Evolutionary conservation across 345 rosid genomes (phyloP), one percentile per base, ranked within the genome.

Genomic region (Populus simonii): DNA sequence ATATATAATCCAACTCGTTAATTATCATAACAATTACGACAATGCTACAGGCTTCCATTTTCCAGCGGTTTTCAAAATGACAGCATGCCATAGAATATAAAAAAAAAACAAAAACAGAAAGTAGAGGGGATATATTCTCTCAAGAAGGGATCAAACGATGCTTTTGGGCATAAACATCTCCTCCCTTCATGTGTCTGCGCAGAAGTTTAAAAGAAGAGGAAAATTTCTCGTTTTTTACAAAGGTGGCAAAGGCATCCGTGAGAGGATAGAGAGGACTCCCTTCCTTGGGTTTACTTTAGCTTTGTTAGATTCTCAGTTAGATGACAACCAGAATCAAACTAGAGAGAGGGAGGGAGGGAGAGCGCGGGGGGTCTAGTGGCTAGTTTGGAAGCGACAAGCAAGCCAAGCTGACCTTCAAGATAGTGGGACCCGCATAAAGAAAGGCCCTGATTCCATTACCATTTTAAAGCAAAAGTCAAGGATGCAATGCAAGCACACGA

Each of bases 401-500:
- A 75, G 75, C 79, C 61, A 55, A 74, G 80, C 76, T 69, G 63
- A 57, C 45, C 39, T 1, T 33, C 9, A 0, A 25, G 31, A 47
- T 43, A 20, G 62, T 65, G 75, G 67, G 22, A 77, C 83, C 66
- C 41, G 66, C 22, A 10, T 0, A 8, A 1, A 7, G 4, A 71
- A 73, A 38, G 27, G 63, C 3, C 43, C 67, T 49, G 43, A 39
- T 76, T 69, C 80, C 23, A 6, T 39, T 69, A n/a, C 70, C 17
- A 70, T 71, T 41, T 83, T 72, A 25, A 73, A 35, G 36, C 12
- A 31, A 72, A 73, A 66, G 85, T 79, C 77, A 78, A 73, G 78
- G 13, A 22, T 33, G 75, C 73, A 76, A 22, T 33, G 75, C 73
- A 73, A 13, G 51, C 82, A 75, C 70, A 74, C 65, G 84, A 79